phyloP scores from a whole-genome alignment of 306 rosid genomes.

The apple (Malus domestica) region DNA sequence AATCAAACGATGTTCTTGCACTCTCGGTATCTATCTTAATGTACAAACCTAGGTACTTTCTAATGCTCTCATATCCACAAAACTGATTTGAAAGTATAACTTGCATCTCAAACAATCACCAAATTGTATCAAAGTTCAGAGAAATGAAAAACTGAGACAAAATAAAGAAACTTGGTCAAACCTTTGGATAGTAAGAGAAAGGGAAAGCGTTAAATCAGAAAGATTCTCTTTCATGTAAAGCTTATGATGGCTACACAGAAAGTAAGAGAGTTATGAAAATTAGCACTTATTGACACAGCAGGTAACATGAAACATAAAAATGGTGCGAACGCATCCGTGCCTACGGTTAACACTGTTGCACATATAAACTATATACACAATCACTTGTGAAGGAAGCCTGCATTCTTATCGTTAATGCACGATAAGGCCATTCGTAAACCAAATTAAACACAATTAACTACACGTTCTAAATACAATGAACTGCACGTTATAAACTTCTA shows the following conservation, averaged over 20 bases:
- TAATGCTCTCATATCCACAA: not conserved
- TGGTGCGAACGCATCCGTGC: not conserved
- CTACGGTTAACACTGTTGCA: not conserved
- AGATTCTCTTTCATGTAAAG: not conserved
- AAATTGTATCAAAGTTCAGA: not conserved
- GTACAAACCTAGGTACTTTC: not conserved
- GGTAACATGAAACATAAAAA: not conserved
- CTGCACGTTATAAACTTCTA: not conserved
- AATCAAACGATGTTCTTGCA: not conserved
- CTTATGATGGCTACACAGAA: not conserved
- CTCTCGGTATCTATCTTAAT: not conserved
- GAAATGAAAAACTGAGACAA: not conserved
- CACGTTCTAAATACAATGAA: not conserved
- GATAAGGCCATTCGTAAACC: not conserved
- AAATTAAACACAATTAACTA: not conserved
- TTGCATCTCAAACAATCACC: not conserved
- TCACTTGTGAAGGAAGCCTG: not conserved
- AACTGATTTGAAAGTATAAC: not conserved
- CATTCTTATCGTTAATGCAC: not conserved
- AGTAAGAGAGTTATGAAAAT: not conserved
- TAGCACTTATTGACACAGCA: not conserved
- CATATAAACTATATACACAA: not conserved
- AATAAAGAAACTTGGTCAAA: not conserved
- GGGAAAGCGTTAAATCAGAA: not conserved
- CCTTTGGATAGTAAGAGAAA: not conserved